Evolutionary conservation across 208 protist species (phyloP).

Genomic region (Leishmania mexicana): DNA sequence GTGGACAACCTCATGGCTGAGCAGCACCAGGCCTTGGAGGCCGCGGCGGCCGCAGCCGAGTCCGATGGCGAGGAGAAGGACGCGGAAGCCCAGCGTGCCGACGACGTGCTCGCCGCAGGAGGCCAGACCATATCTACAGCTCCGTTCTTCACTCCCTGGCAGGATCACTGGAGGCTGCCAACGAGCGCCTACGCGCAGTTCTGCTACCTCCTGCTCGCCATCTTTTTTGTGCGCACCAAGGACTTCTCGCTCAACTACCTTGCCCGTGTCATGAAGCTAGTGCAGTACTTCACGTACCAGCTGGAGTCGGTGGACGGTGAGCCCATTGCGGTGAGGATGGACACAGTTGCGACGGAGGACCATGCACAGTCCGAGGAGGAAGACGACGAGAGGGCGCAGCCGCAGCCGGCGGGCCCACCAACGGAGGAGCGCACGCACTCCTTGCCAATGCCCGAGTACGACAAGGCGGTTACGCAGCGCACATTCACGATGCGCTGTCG

Average conservation of each 20-base stretch:
- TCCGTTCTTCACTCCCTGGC: constrained; percentile 17
- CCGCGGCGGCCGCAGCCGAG: not conserved
- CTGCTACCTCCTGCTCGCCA: constrained; percentile 33
- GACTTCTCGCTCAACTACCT: constrained; percentile 52
- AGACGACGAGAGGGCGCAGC: not conserved
- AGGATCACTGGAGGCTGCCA: constrained; percentile 27
- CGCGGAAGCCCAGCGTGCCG: not conserved
- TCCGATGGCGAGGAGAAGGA: not conserved
- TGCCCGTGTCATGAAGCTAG: constrained; percentile 46
- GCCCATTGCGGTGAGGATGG: constrained; percentile 23
- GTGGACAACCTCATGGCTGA: constrained; percentile 18
- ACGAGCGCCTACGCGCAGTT: constrained; percentile 54
- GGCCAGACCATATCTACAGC: constrained; percentile 5
- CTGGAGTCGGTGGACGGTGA: constrained; percentile 20
- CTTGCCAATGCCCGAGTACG: constrained; percentile 19
- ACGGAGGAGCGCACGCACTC: not conserved
- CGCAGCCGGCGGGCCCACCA: not conserved
- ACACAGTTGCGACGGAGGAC: not conserved
- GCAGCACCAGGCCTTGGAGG: constrained; percentile 1
- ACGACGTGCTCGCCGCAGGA: not conserved
- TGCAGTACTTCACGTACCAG: constrained; percentile 43
- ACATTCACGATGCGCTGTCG: not conserved
- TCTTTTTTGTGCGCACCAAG: constrained; percentile 43
- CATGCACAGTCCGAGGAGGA: constrained; percentile 3
- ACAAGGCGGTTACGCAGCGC: constrained; percentile 9